phyloP scores from a whole-genome alignment of 768 basidiomycete species.

The Kwoniella sp. region DNA sequence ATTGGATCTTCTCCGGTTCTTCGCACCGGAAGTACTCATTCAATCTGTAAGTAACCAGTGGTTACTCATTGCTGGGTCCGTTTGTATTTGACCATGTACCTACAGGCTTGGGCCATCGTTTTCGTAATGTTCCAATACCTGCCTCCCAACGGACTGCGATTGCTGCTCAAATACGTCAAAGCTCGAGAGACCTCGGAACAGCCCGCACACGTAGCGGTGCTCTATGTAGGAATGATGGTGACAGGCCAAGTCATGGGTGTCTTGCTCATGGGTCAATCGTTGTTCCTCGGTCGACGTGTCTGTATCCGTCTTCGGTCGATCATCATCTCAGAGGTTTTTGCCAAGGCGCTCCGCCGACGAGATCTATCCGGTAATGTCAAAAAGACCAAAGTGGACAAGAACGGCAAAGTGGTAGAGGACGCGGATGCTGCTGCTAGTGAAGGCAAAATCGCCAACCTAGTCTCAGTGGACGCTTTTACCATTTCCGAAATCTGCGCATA shows the following conservation, averaged over 20 bases:
- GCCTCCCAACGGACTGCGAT: constrained; percentile 56
- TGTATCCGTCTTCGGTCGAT: constrained; percentile 55
- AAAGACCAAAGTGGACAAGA: constrained; percentile 27
- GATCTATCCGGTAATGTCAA: constrained; percentile 55
- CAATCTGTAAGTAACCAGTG: constrained; percentile 39
- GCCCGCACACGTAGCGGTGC: constrained; percentile 55
- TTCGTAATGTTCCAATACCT: constrained; percentile 54
- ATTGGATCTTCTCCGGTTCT: constrained; percentile 43
- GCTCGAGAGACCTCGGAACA: constrained; percentile 43
- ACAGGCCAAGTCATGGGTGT: constrained; percentile 48
- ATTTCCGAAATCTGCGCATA: constrained; percentile 53
- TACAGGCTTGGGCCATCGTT: constrained; percentile 42
- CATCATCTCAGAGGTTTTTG: constrained; percentile 57
- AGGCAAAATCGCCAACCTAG: constrained; percentile 54
- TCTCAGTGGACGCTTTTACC: constrained; percentile 54
- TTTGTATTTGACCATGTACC: constrained; percentile 4
- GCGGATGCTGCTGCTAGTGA: constrained; percentile 35
- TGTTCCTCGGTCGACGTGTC: constrained; percentile 56
- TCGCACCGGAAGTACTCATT: constrained; percentile 30
- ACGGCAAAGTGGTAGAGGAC: constrained; percentile 31
- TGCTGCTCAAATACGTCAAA: constrained; percentile 55
- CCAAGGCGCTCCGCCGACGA: constrained; percentile 56
- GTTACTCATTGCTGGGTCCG: neutral
- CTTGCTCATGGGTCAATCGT: constrained; percentile 47
- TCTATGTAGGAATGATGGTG: constrained; percentile 57